Base-by-base conservation (phyloP, 75 land plant species). In the Isoetes taiwanensis region DNA sequence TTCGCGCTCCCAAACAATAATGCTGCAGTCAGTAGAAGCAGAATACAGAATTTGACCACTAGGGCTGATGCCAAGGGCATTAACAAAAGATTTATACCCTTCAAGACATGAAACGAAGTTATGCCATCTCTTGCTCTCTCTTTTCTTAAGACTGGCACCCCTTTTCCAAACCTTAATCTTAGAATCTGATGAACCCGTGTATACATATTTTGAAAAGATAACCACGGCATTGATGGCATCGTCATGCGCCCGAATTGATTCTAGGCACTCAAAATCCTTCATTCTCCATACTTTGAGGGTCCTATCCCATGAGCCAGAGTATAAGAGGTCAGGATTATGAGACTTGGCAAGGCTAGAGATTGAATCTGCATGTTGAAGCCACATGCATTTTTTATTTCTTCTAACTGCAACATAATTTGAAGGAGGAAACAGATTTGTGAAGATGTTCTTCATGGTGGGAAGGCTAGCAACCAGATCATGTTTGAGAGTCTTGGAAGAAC, bases 101-200 rank as follows among this genome's bases (percentile, higher is more conserved):
- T 46, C 50, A 8, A 46, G 50, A 6, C 25, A 19, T 5, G 50
- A 6, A 4, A 46, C 4, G 8, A 8, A 23, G 8, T 5, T n/a
- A 23, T 46, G 50, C 5, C 50, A 4, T 5, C 16, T 6, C 23
- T n/a, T 5, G 19, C 25, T n/a, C 12, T 6, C 5, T 46, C 25
- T 46, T 46, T n/a, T n/a, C n/a, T n/a, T n/a, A n/a, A n/a, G n/a
- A n/a, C n/a, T n/a, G n/a, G n/a, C n/a, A n/a, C n/a, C n/a, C n/a
- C n/a, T 6, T 46, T 46, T 23, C 50, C 50, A 46, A n/a, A n/a
- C 50, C 23, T 46, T 46, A 23, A 46, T 46, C 50, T 46, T 46
- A 23, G n/a, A 19, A n/a, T 46, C 50, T n/a, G 50, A 19, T 6
- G 50, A 46, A 23, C 50, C 16, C 16, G 50, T 46, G 50, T 46